Evolutionary conservation across 2,329 filamentous ascomycete species (phyloP).

Genomic region (Colletotrichum zoysiae): DNA sequence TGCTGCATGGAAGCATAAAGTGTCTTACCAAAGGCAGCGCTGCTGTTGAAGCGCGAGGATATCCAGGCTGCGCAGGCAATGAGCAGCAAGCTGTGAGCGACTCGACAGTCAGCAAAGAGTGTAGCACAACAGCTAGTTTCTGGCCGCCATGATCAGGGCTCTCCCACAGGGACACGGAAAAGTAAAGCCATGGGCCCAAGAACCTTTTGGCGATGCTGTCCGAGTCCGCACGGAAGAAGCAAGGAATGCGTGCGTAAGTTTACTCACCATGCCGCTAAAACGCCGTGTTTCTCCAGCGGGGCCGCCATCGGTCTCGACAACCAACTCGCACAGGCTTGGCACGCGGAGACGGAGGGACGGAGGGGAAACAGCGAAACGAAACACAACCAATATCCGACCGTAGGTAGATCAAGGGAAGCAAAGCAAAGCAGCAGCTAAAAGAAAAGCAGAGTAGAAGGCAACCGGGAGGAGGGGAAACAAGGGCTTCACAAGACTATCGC

Average conservation of each 20-base stretch:
- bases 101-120: conserved; percentile 4
- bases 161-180: no score
- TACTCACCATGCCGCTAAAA: conserved; percentile 40
- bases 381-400: not conserved
- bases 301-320: conserved; percentile 33
- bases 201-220: not conserved
- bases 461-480: not conserved
- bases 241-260: conserved; percentile 19
- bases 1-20: not conserved
- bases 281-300: conserved; percentile 39
- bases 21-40: conserved; percentile 53
- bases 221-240: not conserved
- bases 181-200: not conserved
- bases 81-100: conserved; percentile 20
- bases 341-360: conserved; percentile 13
- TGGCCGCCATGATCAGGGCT: not conserved
- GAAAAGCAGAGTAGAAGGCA: not conserved
- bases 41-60: conserved; percentile 51
- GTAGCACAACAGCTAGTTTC: not conserved
- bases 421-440: not conserved
- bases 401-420: not conserved
- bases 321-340: conserved; percentile 22
- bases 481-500: conserved; percentile 7
- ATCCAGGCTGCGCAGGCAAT: conserved; percentile 43
- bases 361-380: not conserved